Evolutionary conservation across 495 filamentous ascomycete species (phyloP), one percentile per base, ranked within the genome.

Genomic region (Hypoxylon crocopeplum): DNA sequence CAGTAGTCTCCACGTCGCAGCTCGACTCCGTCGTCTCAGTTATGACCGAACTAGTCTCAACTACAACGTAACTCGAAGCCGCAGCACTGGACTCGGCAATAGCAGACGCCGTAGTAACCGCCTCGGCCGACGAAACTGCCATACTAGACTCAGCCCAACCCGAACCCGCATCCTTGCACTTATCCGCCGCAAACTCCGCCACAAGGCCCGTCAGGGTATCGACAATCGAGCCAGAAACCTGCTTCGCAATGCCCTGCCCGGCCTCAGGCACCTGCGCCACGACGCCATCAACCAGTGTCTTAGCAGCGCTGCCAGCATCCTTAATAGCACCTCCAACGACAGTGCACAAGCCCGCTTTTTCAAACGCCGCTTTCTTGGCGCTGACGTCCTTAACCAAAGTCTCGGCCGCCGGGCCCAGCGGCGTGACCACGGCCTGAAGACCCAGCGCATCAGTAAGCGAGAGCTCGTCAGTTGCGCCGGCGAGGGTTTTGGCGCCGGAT

Each of bases 321-420:
- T 57, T 37, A 25, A 78, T 64, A 15, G 62, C 48, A 11, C 36
- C 21, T 37, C 72, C 62, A 53, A 76, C 52, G 3, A 34, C 29
- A 2, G 45, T 45, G 51, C 72, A 77, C 11, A 68, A 56, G 34
- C 64, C 60, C 24, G 71, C 71, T 13, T 68, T 47, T 39, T 71
- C 72, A 58, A 80, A 68, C 13, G 64, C 36, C 19, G 34, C 22
- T 64, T 75, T 74, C 69, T 75, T 76, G 45, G 45, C 33, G 46
- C 64, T 63, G 40, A 78, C 47, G 47, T 74, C 64, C 7, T 52
- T 30, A 44, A 77, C 44, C 24, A 72, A 57, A 30, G 45, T 27
- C 56, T 74, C n/a, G n/a, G n/a, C n/a, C n/a, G n/a, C n/a, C n/a
- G n/a, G n/a, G n/a, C n/a, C n/a, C n/a, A n/a, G n/a, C n/a, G n/a